Evolutionary conservation across 2,329 filamentous ascomycete species (phyloP).

Genomic region (Scytalidium lignicola): DNA sequence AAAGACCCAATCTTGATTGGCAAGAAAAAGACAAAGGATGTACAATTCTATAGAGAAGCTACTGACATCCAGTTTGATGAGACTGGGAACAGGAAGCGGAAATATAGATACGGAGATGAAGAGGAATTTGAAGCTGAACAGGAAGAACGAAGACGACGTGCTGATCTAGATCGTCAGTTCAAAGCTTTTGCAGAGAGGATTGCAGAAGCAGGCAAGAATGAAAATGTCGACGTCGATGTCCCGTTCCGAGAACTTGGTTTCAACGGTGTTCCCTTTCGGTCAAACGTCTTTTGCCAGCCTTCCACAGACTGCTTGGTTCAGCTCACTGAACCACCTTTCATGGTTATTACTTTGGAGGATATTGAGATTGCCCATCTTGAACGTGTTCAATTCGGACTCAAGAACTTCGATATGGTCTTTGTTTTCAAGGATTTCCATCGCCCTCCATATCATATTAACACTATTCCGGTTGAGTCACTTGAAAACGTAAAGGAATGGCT

Average conservation of each 20-base stretch:
- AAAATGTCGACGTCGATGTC: constrained; percentile 90
- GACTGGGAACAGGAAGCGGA: constrained; percentile 94
- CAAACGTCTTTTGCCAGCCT: constrained; percentile 91
- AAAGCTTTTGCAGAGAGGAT: constrained; percentile 97
- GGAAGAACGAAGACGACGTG: constrained; percentile 84
- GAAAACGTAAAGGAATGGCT: constrained; percentile 98
- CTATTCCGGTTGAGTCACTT: constrained; percentile 90
- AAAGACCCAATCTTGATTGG: constrained; percentile 98
- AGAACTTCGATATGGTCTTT: constrained; percentile 98
- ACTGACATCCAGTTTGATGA: constrained; percentile 99
- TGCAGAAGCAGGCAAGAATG: constrained; percentile 86
- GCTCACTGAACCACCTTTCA: constrained; percentile 92
- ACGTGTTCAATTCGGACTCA: constrained; percentile 91
- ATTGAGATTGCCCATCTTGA: constrained; percentile 96
- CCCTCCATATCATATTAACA: constrained; percentile 92
- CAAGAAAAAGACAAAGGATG: constrained; percentile 97
- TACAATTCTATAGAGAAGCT: constrained; percentile 96
- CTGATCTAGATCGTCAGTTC: constrained; percentile 93
- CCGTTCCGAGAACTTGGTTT: constrained; percentile 95
- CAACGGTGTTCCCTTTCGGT: constrained; percentile 91
- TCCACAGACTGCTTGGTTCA: constrained; percentile 97
- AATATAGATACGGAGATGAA: constrained; percentile 95
- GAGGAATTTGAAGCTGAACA: constrained; percentile 99
- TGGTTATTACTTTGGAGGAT: constrained; percentile 90
- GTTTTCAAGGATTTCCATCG: constrained; percentile 96